A percentile compares a stretch with the other conserved stretches of the same genome.
These are phyloP conservation scores for Beauveria sp. DNA, from an alignment of 2,329 filamentous ascomycete genomes.

Conservation along the genomic window DNA sequence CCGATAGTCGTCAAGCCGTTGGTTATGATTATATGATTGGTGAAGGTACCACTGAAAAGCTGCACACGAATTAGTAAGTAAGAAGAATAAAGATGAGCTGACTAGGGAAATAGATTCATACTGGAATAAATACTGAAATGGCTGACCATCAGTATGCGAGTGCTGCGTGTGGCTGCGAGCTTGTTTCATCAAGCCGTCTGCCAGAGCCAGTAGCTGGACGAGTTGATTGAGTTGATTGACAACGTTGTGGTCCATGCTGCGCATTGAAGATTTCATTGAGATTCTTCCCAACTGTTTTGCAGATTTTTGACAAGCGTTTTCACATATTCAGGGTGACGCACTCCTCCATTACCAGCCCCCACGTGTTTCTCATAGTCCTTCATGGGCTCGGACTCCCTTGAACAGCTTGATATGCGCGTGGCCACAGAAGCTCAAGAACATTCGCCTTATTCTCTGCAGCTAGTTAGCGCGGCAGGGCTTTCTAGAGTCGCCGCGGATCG, in stretches of 20 bases:
- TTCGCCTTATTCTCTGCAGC: not conserved
- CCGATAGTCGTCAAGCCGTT: not conserved
- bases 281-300: not conserved
- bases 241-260: not conserved
- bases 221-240: not conserved
- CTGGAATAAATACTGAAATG: not conserved
- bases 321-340: not conserved
- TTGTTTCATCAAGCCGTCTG: not conserved
- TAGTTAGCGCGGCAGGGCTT: too few species aligned
- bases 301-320: not conserved
- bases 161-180: conserved; percentile 2
- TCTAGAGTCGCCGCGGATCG: not conserved
- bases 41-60: not conserved
- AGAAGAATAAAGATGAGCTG: too few species aligned
- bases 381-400: not conserved
- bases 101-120: too few species aligned
- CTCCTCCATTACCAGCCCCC: not conserved
- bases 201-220: not conserved
- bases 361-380: not conserved
- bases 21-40: not conserved
- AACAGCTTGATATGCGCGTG: not conserved
- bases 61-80: not conserved
- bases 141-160: not conserved
- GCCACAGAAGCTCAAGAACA: not conserved
- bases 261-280: not conserved